Evolutionary conservation across 345 rosid species (phyloP), one percentile per base, ranked within the genome.

Genomic region (Populus pruinosa): DNA sequence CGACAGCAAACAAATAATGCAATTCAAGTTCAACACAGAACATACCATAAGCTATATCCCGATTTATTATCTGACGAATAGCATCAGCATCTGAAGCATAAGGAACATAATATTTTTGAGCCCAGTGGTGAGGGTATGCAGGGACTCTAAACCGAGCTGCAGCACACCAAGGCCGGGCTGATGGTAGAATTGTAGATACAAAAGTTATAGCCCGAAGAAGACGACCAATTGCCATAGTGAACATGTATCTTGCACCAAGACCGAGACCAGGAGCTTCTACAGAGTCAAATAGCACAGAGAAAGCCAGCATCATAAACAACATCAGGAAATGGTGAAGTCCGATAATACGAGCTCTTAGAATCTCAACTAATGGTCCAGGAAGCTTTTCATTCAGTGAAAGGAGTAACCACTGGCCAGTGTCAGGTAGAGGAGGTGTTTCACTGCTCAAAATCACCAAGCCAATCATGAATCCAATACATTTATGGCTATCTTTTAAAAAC

Each of bases 151-250:
- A 95, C 67, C 99, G 92, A 21, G 89, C 66, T 43, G 87, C 78
- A 79, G 96, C 97, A 74, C 99, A 95, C 99, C 99, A 93, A 44
- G 99, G 97, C 66, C 98, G 86, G 49, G 97, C 89, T 78, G 99
- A 95, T 73, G 98, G 99, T 65, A 95, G 85, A 83, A 93, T 92
- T 23, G 99, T 95, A 14, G 99, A 91, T 27, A 84, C 85, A 76
- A 95, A 95, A 70, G 92, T 89, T 81, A 95, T 84, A 63, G 99
- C 92, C 74, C 98, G 91, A 79, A 95, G 93, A 79, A 95, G 90
- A 73, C 97, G 99, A 44, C 99, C 99, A 12, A 92, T 43, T 44
- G 87, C 98, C 98, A 93, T 95, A 39, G 98, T 92, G 87, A 92
- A 93, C 85, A 95, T 91, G 89, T 90, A 92, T 71, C 97, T 77